Base-by-base conservation (phyloP, 164 flowering plant species). In the Nymphaea thermarum region DNA sequence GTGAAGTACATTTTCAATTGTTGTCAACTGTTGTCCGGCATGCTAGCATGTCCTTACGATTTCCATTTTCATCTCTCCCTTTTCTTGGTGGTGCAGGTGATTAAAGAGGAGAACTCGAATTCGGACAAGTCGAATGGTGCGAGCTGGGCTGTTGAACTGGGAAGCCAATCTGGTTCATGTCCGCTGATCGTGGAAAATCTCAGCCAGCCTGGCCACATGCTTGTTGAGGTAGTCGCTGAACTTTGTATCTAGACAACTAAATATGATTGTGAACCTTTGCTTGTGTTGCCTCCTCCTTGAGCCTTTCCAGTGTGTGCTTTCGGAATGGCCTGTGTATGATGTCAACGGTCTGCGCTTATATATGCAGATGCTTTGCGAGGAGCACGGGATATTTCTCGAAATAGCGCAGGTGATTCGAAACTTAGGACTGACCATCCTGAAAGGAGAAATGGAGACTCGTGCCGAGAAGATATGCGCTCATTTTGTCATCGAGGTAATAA, bases 331-430 rank as follows among this genome's bases (percentile, higher is more conserved):
- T 25, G 36, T 25, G 36, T 25, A 25, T 25, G 36, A 25, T 25
- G 36, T 25, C 36, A 25, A 25, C 36, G 36, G 36, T 25, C 36
- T 25, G 36, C 36, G 55, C 14, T 68, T 36, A 51, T 17, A 62
- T 62, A 17, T 42, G 41, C 87, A 93, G 98, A 85, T 93, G 88
- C 60, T 80, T 42, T 93, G 98, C 61, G 78, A 82, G 42, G 91
- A 86, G 10, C 82, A 82, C 14, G 81, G 77, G 12, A 77, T 86
- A 8, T 93, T 90, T 73, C 69, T 90, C 36, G 97, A 90, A 72
- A 86, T 93, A 15, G 87, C 96, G n/a, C 87, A 87, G 74, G 87
- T 85, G 18, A 83, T 90, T 59, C 79, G 83, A 25, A 70, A 75
- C 11, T 65, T 85, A 65, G 76, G 85, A 25, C 67, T 93, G 66